phyloP scores from a whole-genome alignment of 2,329 filamentous ascomycete genomes.

The Verticillium tricorpus region DNA sequence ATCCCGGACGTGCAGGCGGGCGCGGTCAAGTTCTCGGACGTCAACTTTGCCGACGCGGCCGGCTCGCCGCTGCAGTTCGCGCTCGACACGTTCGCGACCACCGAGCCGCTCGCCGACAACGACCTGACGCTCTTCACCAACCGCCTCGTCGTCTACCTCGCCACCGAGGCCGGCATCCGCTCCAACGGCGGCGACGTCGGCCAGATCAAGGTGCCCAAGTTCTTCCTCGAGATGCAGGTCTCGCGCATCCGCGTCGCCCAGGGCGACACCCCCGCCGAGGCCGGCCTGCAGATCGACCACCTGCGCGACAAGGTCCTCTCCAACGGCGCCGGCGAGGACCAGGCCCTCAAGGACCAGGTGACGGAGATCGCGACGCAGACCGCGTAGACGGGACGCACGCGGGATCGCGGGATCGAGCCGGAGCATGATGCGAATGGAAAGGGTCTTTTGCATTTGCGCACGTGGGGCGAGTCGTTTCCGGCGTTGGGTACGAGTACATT shows the following conservation, averaged over 20 bases:
- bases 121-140: conserved; percentile 49
- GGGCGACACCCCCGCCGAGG: conserved; percentile 45
- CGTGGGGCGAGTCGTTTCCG: conserved; percentile 5
- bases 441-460: conserved; percentile 2
- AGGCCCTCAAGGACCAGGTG: conserved; percentile 49
- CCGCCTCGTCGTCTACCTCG: conserved; percentile 50
- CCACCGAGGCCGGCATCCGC: conserved; percentile 55
- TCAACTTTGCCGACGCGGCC: conserved; percentile 50
- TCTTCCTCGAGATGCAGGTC: conserved; percentile 57
- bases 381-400: neutral
- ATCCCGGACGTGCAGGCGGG: conserved; percentile 55
- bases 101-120: conserved; percentile 39
- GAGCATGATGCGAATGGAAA: neutral
- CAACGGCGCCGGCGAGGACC: conserved; percentile 45
- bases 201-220: conserved; percentile 56
- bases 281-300: conserved; percentile 51
- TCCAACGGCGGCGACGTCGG: conserved; percentile 47
- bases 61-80: conserved; percentile 49
- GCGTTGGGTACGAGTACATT: conserved; percentile 1
- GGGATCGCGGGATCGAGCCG: neutral
- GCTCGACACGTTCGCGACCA: conserved; percentile 47
- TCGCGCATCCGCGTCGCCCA: conserved; percentile 55
- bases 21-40: conserved; percentile 42
- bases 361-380: conserved; percentile 22
- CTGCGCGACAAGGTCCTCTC: conserved; percentile 52